phyloP scores from a whole-genome alignment of 805 yeast genomes.

The Saccharomycopsis vini region DNA sequence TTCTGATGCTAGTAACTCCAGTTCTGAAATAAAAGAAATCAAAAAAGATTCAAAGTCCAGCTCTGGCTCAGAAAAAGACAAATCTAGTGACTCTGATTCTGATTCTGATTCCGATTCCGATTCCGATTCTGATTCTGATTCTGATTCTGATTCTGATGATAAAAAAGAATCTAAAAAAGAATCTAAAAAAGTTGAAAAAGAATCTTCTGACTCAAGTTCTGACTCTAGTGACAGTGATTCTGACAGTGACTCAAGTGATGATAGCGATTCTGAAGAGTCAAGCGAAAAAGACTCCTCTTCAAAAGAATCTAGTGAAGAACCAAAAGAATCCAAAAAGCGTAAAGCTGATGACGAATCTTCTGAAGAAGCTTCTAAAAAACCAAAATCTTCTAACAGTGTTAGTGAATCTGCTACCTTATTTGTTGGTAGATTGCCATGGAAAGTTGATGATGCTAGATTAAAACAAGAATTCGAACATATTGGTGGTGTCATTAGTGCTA shows the following conservation, averaged over 20 bases:
- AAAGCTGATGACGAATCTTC: conserved; percentile 25
- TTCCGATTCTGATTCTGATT: conserved; percentile 22
- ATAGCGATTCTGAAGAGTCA: conserved; percentile 19
- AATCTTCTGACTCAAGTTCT: conserved; percentile 21
- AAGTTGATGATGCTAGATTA: conserved; percentile 92
- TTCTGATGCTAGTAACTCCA: conserved; percentile 21
- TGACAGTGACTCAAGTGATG: conserved; percentile 21
- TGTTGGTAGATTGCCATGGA: conserved; percentile 97
- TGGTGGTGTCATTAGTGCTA: conserved; percentile 80
- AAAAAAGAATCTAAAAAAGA: conserved; percentile 19
- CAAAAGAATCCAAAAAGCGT: conserved; percentile 25
- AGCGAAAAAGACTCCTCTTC: conserved; percentile 20
- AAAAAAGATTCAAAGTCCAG: conserved; percentile 22
- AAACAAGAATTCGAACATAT: conserved; percentile 70
- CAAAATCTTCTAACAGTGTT: conserved; percentile 32
- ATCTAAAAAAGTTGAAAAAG: conserved; percentile 19
- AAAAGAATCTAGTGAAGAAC: conserved; percentile 18
- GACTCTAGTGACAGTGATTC: conserved; percentile 27
- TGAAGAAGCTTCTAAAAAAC: conserved; percentile 43
- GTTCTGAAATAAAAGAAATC: conserved; percentile 8
- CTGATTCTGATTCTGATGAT: conserved; percentile 21
- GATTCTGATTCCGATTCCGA: conserved; percentile 28
- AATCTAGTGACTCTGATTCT: conserved; percentile 21
- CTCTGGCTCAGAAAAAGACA: conserved; percentile 22
- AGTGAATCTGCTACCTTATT: conserved; percentile 88